phyloP scores from a whole-genome alignment of 2,329 filamentous ascomycete genomes.

The Lanzia echinophila region DNA sequence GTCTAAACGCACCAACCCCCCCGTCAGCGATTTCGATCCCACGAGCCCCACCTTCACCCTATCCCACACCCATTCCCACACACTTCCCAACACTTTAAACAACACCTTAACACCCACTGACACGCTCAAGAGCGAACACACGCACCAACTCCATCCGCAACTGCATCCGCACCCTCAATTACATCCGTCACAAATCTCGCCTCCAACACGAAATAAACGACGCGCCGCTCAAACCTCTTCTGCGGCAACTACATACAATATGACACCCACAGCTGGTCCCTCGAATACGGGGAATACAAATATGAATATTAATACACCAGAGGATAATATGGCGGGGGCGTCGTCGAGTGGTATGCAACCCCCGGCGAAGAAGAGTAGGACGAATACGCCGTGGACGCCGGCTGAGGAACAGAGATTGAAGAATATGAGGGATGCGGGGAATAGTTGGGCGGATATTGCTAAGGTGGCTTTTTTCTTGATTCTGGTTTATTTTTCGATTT shows the following conservation, averaged over 20 bases:
- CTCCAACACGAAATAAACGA: conserved; percentile 25
- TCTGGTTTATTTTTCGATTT: too few species aligned
- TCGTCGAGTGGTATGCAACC: conserved; percentile 39
- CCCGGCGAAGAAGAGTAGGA: conserved; percentile 82
- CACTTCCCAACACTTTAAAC: too few species aligned
- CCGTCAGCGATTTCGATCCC: conserved; percentile 16
- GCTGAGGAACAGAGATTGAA: conserved; percentile 89
- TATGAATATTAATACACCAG: neutral
- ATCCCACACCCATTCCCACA: conserved; percentile 16
- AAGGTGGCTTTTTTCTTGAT: too few species aligned
- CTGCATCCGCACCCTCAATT: too few species aligned
- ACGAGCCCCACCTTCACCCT: conserved; percentile 18
- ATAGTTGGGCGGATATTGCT: conserved; percentile 96
- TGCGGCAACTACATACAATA: conserved; percentile 14
- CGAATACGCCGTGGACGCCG: conserved; percentile 98
- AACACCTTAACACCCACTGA: conserved; percentile 13
- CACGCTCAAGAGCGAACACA: conserved; percentile 11
- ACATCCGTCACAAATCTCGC: neutral
- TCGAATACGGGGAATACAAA: neutral
- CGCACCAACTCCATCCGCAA: conserved; percentile 7
- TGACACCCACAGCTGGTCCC: conserved; percentile 18
- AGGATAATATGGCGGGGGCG: conserved; percentile 19
- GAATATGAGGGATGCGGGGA: conserved; percentile 86
- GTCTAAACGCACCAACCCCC: conserved; percentile 23
- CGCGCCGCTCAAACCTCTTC: conserved; percentile 15